These are phyloP conservation scores for Heliocybe sulcata DNA, from an alignment of 1,284 basidiomycete genomes.

Conservation along the genomic window DNA sequence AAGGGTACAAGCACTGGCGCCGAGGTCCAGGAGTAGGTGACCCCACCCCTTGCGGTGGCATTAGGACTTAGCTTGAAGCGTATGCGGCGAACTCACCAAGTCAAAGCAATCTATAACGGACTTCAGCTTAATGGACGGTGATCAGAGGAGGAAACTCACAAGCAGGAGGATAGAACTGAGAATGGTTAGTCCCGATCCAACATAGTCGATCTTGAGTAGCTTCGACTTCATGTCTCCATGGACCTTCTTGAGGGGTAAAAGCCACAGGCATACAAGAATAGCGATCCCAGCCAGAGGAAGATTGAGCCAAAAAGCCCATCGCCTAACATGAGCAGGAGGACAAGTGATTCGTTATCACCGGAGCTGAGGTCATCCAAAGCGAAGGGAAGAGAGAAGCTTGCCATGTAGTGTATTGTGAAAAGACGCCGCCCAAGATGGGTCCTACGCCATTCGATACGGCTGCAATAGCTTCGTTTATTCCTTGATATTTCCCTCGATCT, in stretches of 20 bases:
- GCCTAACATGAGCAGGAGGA: slow-evolving; percentile 1
- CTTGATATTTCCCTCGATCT: slow-evolving; percentile 22
- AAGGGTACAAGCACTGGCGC: slow-evolving; percentile 32
- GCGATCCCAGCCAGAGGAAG: slow-evolving; percentile 27
- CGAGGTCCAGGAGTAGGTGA: slow-evolving; percentile 27
- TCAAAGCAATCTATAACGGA: slow-evolving; percentile 1
- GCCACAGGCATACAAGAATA: slow-evolving; percentile 27
- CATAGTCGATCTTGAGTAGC: slow-evolving; percentile 29
- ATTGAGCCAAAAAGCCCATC: slow-evolving; percentile 25
- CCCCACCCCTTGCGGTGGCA: slow-evolving; percentile 26
- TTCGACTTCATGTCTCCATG: slow-evolving; percentile 23
- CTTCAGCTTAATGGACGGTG: background rate
- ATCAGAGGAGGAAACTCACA: background rate
- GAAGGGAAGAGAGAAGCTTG: background rate
- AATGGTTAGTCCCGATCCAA: slow-evolving; percentile 30
- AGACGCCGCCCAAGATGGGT: slow-evolving; percentile 5
- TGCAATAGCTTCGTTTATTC: slow-evolving; percentile 18
- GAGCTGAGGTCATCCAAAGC: background rate
- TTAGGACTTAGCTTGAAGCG: background rate
- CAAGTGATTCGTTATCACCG: background rate
- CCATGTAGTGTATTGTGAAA: slow-evolving; percentile 4
- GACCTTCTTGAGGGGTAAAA: slow-evolving; percentile 33
- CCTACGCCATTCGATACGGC: slow-evolving; percentile 17
- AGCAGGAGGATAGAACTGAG: slow-evolving; percentile 30
- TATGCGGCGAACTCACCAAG: background rate